These are phyloP conservation scores for Hevea brasiliensis DNA, from an alignment of 345 rosid genomes.

Conservation along the genomic window DNA sequence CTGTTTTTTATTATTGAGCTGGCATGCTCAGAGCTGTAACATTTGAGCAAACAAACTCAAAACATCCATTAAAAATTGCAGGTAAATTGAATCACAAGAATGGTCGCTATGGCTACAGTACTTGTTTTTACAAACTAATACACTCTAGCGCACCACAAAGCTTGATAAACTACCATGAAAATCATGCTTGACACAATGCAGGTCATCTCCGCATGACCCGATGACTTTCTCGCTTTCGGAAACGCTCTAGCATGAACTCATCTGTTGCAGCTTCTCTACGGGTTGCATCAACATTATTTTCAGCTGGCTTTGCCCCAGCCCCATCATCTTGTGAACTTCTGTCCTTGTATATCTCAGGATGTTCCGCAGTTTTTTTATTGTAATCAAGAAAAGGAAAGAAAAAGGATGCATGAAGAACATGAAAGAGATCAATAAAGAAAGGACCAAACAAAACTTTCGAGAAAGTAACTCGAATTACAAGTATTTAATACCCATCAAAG, in stretches of 20 bases:
- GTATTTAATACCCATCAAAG: background rate
- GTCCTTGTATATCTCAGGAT: constrained; percentile 93
- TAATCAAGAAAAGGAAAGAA: background rate
- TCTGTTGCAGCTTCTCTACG: constrained; percentile 97
- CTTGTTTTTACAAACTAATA: background rate
- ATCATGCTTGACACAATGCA: background rate
- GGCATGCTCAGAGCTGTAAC: too few species aligned
- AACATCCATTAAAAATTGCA: background rate
- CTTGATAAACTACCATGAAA: background rate
- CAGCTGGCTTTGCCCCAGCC: constrained; percentile 56
- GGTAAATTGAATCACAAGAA: background rate
- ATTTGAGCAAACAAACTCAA: background rate
- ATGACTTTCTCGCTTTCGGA: constrained; percentile 92
- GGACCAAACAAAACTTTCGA: background rate
- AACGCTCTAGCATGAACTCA: constrained; percentile 82
- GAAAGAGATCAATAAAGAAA: background rate
- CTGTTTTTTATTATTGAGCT: too few species aligned
- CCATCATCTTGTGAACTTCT: constrained; percentile 44
- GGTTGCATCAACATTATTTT: constrained; percentile 48
- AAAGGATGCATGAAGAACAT: background rate
- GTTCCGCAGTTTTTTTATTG: constrained; percentile 48
- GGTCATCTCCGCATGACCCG: constrained; percentile 80
- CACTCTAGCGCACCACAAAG: background rate
- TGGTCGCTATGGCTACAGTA: background rate
- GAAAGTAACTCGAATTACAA: background rate